Conservation (phyloP, 257 asterid genomes). For the Schizonepeta tenuifolia region DNA sequence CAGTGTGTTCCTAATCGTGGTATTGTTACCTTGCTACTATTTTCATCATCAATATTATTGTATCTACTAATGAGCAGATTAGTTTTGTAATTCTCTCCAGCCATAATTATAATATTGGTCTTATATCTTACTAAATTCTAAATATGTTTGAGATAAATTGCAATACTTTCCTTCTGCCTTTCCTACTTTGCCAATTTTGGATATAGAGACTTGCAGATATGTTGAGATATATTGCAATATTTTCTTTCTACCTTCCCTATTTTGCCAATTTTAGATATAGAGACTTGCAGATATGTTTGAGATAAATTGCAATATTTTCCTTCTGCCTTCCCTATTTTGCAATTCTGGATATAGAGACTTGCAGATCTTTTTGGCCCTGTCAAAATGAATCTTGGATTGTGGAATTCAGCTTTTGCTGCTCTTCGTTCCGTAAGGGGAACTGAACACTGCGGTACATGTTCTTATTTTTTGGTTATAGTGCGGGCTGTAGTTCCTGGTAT, state of each 20-base stretch:
- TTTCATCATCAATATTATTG: neutral
- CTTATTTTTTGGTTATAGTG: slow-evolving; percentile 23
- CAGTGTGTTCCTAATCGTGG: neutral
- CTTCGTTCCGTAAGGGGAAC: slow-evolving; percentile 36
- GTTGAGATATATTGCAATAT: too few species aligned
- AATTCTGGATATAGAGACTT: slow-evolving; percentile 36
- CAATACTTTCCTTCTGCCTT: too few species aligned
- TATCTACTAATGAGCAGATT: neutral
- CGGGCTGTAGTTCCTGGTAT: slow-evolving; percentile 28
- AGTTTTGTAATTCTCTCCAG: slow-evolving; percentile 1
- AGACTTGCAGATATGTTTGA: too few species aligned
- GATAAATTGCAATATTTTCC: slow-evolving; percentile 22
- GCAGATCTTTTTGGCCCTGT: slow-evolving; percentile 47
- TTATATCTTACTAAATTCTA: too few species aligned
- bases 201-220: too few species aligned
- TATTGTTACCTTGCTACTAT: neutral
- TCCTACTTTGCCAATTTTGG: too few species aligned
- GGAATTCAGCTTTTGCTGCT: slow-evolving; percentile 46
- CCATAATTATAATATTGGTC: too few species aligned
- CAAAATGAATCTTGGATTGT: slow-evolving; percentile 42
- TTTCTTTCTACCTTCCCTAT: too few species aligned
- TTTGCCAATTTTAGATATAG: too few species aligned
- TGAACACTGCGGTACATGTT: slow-evolving; percentile 33
- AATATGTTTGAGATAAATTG: too few species aligned
- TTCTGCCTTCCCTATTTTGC: slow-evolving; percentile 32